Conservation (phyloP, 2,329 filamentous ascomycete species). For the Paraphaeosphaeria sporulosa region DNA sequence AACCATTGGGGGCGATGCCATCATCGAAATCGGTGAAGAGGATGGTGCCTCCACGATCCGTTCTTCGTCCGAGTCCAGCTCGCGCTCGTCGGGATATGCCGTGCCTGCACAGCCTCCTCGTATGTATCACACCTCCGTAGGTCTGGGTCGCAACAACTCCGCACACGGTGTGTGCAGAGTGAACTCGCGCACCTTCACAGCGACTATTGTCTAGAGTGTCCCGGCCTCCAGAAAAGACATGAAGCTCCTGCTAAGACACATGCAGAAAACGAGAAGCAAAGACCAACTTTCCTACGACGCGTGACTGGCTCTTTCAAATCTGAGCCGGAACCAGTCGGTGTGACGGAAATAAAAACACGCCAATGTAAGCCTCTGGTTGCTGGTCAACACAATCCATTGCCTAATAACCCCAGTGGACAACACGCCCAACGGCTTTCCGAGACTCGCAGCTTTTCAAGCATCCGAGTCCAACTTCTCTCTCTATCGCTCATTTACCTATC, state of each 20-base stretch:
- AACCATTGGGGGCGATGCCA: constrained; percentile 40
- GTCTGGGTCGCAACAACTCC: background rate
- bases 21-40: constrained; percentile 40
- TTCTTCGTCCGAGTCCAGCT: constrained; percentile 21
- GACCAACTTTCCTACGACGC: constrained; percentile 34
- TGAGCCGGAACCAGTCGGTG: constrained; percentile 35
- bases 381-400: background rate
- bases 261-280: constrained; percentile 32
- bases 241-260: constrained; percentile 21
- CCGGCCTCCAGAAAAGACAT: background rate
- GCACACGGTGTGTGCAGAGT: too few relatives aligned
- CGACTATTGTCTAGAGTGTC: too few relatives aligned
- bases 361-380: constrained; percentile 33
- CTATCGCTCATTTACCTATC: constrained; percentile 50
- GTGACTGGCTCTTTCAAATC: constrained; percentile 41
- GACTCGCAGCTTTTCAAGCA: constrained; percentile 49
- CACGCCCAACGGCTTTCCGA: constrained; percentile 49
- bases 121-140: constrained; percentile 31
- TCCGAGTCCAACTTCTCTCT: constrained; percentile 51
- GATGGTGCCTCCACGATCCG: constrained; percentile 20
- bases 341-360: constrained; percentile 44
- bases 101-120: constrained; percentile 44
- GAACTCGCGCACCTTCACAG: too few relatives aligned
- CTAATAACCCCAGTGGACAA: constrained; percentile 42
- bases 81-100: constrained; percentile 23